Evolutionary conservation across 305 asterid genomes (phyloP).

Genomic region (Fraxinus platypoda): DNA sequence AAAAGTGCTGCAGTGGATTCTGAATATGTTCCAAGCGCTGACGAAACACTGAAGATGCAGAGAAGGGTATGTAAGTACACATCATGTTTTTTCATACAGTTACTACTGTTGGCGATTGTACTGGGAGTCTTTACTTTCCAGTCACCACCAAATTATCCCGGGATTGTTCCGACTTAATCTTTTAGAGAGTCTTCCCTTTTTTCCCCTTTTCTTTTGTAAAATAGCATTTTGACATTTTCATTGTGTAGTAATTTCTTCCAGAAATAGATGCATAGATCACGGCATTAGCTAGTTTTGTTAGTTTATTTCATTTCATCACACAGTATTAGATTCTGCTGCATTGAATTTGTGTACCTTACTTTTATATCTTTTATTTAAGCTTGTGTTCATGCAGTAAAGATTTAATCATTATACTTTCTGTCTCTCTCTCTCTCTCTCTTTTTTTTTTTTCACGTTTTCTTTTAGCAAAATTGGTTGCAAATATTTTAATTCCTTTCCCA

Average conservation of each 20-base stretch:
- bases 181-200: not conserved
- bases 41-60: constrained; percentile 18
- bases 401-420: too few species aligned
- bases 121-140: constrained; percentile 34
- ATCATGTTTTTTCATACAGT: constrained; percentile 51
- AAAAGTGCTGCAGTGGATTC: not conserved
- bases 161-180: constrained; percentile 63
- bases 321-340: not conserved
- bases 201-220: not conserved
- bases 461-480: not conserved
- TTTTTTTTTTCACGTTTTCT: too few species aligned
- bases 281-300: not conserved
- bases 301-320: constrained; percentile 19
- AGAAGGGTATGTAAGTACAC: constrained; percentile 50
- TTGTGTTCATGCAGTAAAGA: not conserved
- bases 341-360: not conserved
- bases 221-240: constrained; percentile 12
- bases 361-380: not conserved
- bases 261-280: constrained; percentile 34
- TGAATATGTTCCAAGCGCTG: not conserved
- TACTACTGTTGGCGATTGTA: constrained; percentile 36
- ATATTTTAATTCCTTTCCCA: too few species aligned
- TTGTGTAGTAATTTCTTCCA: constrained; percentile 21
- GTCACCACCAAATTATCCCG: constrained; percentile 35
- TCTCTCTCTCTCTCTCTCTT: too few species aligned